Base-by-base conservation (phyloP, 306 rosid genomes). In the Malus asiatica region DNA sequence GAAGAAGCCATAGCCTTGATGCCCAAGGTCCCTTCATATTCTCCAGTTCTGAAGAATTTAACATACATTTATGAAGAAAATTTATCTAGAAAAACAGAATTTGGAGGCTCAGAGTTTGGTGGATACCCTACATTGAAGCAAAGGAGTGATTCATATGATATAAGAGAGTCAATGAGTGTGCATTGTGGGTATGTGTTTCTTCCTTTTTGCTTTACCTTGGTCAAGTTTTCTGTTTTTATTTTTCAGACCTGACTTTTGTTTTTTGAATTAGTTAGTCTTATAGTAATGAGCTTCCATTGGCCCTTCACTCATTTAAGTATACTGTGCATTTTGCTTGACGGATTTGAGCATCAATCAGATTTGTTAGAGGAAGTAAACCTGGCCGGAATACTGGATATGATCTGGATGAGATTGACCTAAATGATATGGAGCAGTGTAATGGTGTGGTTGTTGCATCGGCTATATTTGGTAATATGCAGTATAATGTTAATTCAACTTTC, bases 401-500 rank as follows among this genome's bases (percentile, higher is more conserved):
- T 79, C 85, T 94, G 71, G 93, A 89, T 80, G 93, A 89, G 32
- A 91, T 65, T 51, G 96, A 90, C 79, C 93, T 89, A 70, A 77
- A 70, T 77, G 87, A 87, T 40, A 90, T 91, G 97, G 97, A 94
- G 62, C 91, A 83, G 72, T 94, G 98, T 76, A 83, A 20, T 35
- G 98, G 97, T 30, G 88, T 95, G 65, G 96, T 91, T 80, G 97
- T 94, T 81, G 96, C 96, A 64, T 94, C 98, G n/a, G 94, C 96
- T 76, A 83, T 94, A 82, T 94, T 91, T 84, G 95, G 98, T 94
- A 85, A 76, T 66, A 20, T 77, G 72, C 70, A 30, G 46, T 80
- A 64, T 75, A 32, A 66, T 82, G 32, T 71, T 46, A 23, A 76
- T 44, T 70, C 48, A 22, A 48, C 82, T 63, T 27, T 64, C 57